Percentiles rank a stretch among this genome's conserved stretches.
phyloP scores from a whole-genome alignment of 2,329 filamentous ascomycete genomes.

The Colletotrichum horii region DNA sequence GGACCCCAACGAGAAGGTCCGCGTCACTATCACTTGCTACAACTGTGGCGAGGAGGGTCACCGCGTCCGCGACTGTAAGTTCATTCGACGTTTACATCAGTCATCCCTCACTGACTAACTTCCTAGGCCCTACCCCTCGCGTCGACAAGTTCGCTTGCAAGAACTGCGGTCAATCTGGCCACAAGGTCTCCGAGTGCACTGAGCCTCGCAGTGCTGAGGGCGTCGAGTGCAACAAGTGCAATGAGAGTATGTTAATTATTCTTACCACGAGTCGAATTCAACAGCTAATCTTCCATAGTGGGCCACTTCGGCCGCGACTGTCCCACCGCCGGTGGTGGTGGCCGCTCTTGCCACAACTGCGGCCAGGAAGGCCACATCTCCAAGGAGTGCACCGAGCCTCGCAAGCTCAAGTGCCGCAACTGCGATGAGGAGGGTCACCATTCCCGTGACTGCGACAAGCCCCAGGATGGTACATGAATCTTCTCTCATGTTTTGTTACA shows the following conservation, averaged over 20 bases:
- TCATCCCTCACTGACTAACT: neutral
- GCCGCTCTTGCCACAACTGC: slow-evolving; percentile 65
- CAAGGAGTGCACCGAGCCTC: slow-evolving; percentile 54
- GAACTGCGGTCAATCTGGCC: slow-evolving; percentile 67
- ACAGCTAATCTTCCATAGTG: slow-evolving; percentile 35
- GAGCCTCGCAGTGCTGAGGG: slow-evolving; percentile 67
- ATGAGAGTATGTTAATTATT: slow-evolving; percentile 54
- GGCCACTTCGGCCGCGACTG: slow-evolving; percentile 72
- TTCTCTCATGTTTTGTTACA: neutral
- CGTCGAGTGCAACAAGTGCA: slow-evolving; percentile 71
- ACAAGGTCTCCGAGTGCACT: slow-evolving; percentile 55
- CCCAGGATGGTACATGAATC: slow-evolving; percentile 53
- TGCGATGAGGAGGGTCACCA: slow-evolving; percentile 67
- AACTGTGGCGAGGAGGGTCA: slow-evolving; percentile 71
- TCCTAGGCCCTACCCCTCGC: slow-evolving; percentile 61
- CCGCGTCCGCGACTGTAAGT: slow-evolving; percentile 71
- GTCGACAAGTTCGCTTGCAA: slow-evolving; percentile 70
- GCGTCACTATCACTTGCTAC: slow-evolving; percentile 61
- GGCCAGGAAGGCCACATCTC: slow-evolving; percentile 64
- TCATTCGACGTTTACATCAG: neutral
- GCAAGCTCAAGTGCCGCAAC: slow-evolving; percentile 61
- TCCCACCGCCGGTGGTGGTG: slow-evolving; percentile 63
- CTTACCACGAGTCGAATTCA: neutral
- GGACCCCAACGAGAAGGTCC: slow-evolving; percentile 55
- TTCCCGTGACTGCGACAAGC: slow-evolving; percentile 67